phyloP scores from a whole-genome alignment of 2,329 filamentous ascomycete species.

The Zasmidium cellare region DNA sequence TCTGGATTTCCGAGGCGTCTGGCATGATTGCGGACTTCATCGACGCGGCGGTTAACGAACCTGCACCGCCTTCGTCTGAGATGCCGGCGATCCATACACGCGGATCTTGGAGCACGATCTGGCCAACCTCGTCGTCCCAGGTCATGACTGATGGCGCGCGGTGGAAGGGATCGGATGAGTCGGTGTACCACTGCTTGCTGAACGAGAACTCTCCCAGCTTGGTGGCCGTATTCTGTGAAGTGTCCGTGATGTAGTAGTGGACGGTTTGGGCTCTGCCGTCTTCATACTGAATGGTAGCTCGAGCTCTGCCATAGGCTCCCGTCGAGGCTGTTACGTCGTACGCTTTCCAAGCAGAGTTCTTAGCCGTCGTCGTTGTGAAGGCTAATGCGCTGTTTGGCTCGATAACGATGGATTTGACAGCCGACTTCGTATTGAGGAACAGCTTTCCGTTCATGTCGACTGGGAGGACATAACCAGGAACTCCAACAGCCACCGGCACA shows the following conservation, averaged over 20 bases:
- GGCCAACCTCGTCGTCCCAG: slow-evolving; percentile 47
- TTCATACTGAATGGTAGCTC: slow-evolving; percentile 50
- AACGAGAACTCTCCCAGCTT: slow-evolving; percentile 57
- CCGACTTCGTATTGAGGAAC: slow-evolving; percentile 44
- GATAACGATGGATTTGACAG: slow-evolving; percentile 43
- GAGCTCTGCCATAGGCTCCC: slow-evolving; percentile 52
- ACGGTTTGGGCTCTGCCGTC: slow-evolving; percentile 54
- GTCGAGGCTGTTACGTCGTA: slow-evolving; percentile 48
- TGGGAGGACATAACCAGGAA: slow-evolving; percentile 58
- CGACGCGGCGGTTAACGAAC: slow-evolving; percentile 55
- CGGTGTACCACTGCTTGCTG: slow-evolving; percentile 53
- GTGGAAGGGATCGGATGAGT: slow-evolving; percentile 55
- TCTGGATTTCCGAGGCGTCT: slow-evolving; percentile 48
- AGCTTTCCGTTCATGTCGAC: slow-evolving; percentile 49
- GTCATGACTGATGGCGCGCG: slow-evolving; percentile 58
- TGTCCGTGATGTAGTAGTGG: slow-evolving; percentile 58
- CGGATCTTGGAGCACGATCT: slow-evolving; percentile 45
- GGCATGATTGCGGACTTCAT: slow-evolving; percentile 58
- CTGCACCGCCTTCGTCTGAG: slow-evolving; percentile 61
- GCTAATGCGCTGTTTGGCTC: slow-evolving; percentile 42
- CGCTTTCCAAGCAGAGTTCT: slow-evolving; percentile 20
- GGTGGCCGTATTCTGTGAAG: slow-evolving; percentile 44
- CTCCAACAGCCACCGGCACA: slow-evolving; percentile 52
- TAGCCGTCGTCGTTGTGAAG: slow-evolving; percentile 31
- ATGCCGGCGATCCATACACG: slow-evolving; percentile 62